Conservation (phyloP, 768 basidiomycete species). For the Udeniomyces megalosporus region DNA sequence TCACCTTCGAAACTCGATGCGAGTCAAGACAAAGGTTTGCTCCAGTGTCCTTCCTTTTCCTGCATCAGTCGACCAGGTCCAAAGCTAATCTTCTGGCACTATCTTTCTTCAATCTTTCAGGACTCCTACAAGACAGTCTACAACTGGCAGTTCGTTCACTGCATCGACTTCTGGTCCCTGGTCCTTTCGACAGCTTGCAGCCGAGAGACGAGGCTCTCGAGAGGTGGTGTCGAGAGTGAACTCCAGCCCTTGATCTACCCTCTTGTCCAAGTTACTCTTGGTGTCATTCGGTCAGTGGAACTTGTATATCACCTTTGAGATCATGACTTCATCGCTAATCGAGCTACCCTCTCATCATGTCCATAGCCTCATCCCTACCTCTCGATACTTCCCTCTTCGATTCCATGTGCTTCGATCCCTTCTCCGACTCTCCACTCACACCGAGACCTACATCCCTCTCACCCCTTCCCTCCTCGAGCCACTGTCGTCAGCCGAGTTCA, state of each 20-base stretch:
- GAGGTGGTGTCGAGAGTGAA: slow-evolving; percentile 47
- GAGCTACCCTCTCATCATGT: background rate
- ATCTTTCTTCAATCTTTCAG: slow-evolving; percentile 32
- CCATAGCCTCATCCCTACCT: slow-evolving; percentile 66
- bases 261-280: slow-evolving; percentile 81
- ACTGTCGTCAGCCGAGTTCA: slow-evolving; percentile 52
- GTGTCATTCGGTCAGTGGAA: slow-evolving; percentile 59
- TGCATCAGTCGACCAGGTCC: background rate
- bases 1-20: slow-evolving; percentile 79
- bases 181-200: slow-evolving; percentile 72
- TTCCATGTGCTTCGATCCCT: slow-evolving; percentile 81
- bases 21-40: slow-evolving; percentile 63
- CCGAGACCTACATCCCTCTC: slow-evolving; percentile 70
- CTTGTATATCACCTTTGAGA: slow-evolving; percentile 20
- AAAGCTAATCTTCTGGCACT: background rate
- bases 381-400: slow-evolving; percentile 87
- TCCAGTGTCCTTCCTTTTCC: too few relatives aligned
- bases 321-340: background rate
- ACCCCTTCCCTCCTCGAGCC: slow-evolving; percentile 75
- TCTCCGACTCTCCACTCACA: slow-evolving; percentile 66
- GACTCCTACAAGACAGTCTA: slow-evolving; percentile 89
- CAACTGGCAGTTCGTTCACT: slow-evolving; percentile 97
- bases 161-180: slow-evolving; percentile 86
- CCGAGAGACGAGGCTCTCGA: slow-evolving; percentile 38
- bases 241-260: slow-evolving; percentile 84